Percentiles rank a stretch among this genome's conserved stretches.
These are phyloP conservation scores for Populus trichocarpa DNA, from an alignment of 441 rosid genomes.

Conservation along the genomic window DNA sequence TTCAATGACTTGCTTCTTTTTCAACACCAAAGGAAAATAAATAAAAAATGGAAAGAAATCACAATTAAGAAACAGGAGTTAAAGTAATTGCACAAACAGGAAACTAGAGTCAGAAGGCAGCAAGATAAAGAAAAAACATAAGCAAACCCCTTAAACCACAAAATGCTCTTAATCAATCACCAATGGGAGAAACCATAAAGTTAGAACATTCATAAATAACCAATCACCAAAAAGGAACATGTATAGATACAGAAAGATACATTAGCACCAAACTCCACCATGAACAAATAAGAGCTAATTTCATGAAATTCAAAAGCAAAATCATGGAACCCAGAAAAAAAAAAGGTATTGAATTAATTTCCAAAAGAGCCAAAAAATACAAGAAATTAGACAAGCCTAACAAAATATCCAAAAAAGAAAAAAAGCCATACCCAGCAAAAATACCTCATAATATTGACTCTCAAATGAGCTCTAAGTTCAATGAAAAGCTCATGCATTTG, in stretches of 20 bases:
- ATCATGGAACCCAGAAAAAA: neutral
- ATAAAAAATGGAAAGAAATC: neutral
- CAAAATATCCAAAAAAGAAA: neutral
- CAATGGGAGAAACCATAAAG: neutral
- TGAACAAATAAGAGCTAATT: neutral
- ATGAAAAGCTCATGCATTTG: slow-evolving; percentile 93
- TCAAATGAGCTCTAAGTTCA: slow-evolving; percentile 88
- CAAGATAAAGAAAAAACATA: neutral
- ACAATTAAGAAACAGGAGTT: too few relatives aligned
- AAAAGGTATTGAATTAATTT: neutral
- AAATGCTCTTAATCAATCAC: neutral
- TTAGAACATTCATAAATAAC: neutral
- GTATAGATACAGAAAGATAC: neutral
- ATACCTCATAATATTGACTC: slow-evolving; percentile 94
- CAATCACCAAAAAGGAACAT: neutral
- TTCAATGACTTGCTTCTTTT: neutral
- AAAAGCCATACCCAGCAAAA: neutral
- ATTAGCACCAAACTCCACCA: neutral
- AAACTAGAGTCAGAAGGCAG: neutral
- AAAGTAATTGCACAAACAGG: too few relatives aligned
- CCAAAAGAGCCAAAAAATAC: neutral
- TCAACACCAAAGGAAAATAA: neutral
- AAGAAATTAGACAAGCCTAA: neutral
- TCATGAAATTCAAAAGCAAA: neutral
- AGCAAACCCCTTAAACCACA: neutral